Evolutionary conservation across 495 filamentous ascomycete species (phyloP).

Genomic region (Hypomontagnella submonticulosa): DNA sequence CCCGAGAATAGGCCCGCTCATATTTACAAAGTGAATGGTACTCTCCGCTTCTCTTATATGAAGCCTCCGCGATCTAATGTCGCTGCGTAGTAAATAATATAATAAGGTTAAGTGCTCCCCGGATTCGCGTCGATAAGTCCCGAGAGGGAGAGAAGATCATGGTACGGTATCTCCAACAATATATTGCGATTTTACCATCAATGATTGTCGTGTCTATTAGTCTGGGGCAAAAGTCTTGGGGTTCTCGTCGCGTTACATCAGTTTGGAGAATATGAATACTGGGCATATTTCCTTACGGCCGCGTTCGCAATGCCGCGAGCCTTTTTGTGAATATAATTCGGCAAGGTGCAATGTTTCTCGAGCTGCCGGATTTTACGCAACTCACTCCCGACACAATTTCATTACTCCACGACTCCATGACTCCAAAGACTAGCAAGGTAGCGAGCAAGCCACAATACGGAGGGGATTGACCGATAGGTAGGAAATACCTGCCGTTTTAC

Average conservation of each 20-base stretch:
- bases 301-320: constrained; percentile 12
- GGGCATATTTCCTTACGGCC: constrained; percentile 3
- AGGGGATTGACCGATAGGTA: background rate
- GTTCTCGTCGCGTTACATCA: constrained; percentile 21
- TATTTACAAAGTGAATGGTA: constrained; percentile 9
- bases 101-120: constrained; percentile 28
- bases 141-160: constrained; percentile 12
- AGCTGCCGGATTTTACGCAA: constrained; percentile 13
- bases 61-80: constrained; percentile 18
- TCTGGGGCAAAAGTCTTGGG: constrained; percentile 26
- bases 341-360: constrained; percentile 7
- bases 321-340: constrained; percentile 4
- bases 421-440: background rate
- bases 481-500: constrained; percentile 12
- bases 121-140: constrained; percentile 33
- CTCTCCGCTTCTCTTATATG: constrained; percentile 20
- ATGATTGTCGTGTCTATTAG: constrained; percentile 8
- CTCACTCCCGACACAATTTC: background rate
- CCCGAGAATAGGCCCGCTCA: constrained; percentile 26
- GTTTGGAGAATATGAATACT: constrained; percentile 5
- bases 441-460: background rate
- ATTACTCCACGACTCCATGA: too few species aligned
- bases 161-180: constrained; percentile 27
- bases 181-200: constrained; percentile 36
- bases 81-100: constrained; percentile 16